Percentiles rank a stretch among this genome's conserved stretches.
Evolutionary conservation across 768 basidiomycete genomes (phyloP).

Genomic region (Pisolithus orientalis): DNA sequence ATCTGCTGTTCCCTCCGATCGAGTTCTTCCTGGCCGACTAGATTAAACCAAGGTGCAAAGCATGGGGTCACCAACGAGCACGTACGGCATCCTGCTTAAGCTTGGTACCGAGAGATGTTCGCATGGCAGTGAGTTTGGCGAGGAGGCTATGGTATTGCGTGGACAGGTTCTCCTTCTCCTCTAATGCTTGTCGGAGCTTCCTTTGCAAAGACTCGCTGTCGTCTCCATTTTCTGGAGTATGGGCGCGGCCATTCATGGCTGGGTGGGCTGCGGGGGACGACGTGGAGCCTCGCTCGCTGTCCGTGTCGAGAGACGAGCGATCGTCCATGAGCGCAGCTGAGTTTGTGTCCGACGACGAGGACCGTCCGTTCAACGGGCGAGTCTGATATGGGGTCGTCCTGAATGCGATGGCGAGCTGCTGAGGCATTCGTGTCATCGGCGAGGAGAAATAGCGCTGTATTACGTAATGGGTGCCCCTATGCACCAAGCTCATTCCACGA

Average conservation of each 20-base stretch:
- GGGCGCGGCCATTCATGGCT: slow-evolving; percentile 29
- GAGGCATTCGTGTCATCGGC: not conserved
- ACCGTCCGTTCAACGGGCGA: slow-evolving; percentile 25
- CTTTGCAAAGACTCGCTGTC: slow-evolving; percentile 54
- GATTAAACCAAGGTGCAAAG: not conserved
- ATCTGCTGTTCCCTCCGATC: slow-evolving; percentile 86
- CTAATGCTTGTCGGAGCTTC: slow-evolving; percentile 67
- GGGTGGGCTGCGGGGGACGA: slow-evolving; percentile 4
- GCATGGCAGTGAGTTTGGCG: slow-evolving; percentile 87
- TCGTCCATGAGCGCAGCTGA: slow-evolving; percentile 17
- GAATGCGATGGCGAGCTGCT: not conserved
- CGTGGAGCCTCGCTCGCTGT: slow-evolving; percentile 33
- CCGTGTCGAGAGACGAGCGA: slow-evolving; percentile 37
- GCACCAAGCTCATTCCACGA: too few species aligned
- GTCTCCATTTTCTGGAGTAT: slow-evolving; percentile 31
- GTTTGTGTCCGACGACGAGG: slow-evolving; percentile 23
- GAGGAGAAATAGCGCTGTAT: not conserved
- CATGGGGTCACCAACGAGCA: slow-evolving; percentile 9
- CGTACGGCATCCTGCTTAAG: slow-evolving; percentile 93
- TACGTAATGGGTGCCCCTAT: not conserved
- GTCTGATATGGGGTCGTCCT: not conserved
- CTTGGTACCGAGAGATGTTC: slow-evolving; percentile 89
- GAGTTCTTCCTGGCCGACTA: slow-evolving; percentile 80
- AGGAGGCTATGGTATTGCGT: slow-evolving; percentile 83
- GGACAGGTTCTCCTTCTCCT: slow-evolving; percentile 86